Base-by-base conservation (phyloP, 148 eudicot species). In the Chenopodium formosanum region DNA sequence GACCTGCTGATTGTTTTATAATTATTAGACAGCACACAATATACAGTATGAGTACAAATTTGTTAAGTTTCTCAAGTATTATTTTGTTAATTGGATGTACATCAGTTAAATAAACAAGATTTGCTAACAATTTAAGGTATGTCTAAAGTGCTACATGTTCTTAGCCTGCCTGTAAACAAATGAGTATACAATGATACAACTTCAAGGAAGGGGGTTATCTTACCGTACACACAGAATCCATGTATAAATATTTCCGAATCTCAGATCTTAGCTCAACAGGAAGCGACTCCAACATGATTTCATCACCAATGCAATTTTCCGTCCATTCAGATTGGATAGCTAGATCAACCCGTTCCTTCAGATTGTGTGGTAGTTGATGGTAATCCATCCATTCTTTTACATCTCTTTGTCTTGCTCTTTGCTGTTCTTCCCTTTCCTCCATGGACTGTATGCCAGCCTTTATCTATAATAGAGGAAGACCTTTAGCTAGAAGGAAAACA, bases 281-380 rank as follows among this genome's bases (percentile, higher is more conserved):
- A 37, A 76, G 70, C 3, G 79, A 76, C 20, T 76, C 79, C 69
- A 76, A n/a, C 53, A 76, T 37, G 16, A 9, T 12, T 20, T 76
- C 70, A 12, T 76, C 70, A 76, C 37, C 34, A 16, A 76, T 22
- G 69, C 70, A 32, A 62, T 37, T 62, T n/a, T n/a, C 22, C 10
- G 52, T 62, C 79, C 79, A 76, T 40, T 76, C 69, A 62, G 70
- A 37, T 63, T 76, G 79, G 34, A 76, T 76, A 10, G 79, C 69
- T 8, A 2, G 79, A 37, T 76, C 56, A 62, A 76, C 22, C 11
- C 79, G 79, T 40, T 76, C 70, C 79, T 37, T 62, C 23, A 76
- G 52, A 22, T 1, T 27, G 7, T 22, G 70, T 37, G 79, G 79
- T 37, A 76, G 52, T 34, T 76, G 67, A 75, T 75, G 78, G 50